phyloP scores from a whole-genome alignment of 2,329 filamentous ascomycete genomes.

The Fusarium floridanum region DNA sequence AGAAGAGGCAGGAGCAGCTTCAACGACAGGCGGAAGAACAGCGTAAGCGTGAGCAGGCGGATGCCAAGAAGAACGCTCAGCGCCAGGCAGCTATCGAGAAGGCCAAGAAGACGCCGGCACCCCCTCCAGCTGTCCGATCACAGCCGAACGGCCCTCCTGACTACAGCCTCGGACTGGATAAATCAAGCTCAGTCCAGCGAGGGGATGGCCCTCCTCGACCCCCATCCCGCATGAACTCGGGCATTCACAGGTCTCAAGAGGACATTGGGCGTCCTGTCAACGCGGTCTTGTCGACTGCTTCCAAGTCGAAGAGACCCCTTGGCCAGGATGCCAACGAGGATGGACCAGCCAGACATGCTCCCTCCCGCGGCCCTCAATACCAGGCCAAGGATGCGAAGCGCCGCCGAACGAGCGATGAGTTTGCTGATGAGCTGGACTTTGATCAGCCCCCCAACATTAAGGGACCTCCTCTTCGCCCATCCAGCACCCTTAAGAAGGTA shows the following conservation, averaged over 20 bases:
- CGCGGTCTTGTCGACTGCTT: conserved; percentile 67
- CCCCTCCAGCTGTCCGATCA: conserved; percentile 69
- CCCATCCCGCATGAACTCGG: conserved; percentile 70
- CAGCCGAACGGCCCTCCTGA: conserved; percentile 67
- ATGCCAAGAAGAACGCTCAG: conserved; percentile 75
- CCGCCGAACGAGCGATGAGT: conserved; percentile 80
- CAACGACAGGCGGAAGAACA: conserved; percentile 72
- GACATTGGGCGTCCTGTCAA: conserved; percentile 73
- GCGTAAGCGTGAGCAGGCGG: conserved; percentile 71
- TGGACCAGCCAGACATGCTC: conserved; percentile 59
- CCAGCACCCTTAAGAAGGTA: conserved; percentile 77
- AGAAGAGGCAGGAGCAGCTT: conserved; percentile 70
- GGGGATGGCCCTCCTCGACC: conserved; percentile 57
- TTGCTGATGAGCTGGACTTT: conserved; percentile 72
- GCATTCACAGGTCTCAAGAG: conserved; percentile 65
- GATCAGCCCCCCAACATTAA: conserved; percentile 74
- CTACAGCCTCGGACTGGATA: conserved; percentile 52
- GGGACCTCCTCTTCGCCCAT: conserved; percentile 87
- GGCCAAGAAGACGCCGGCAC: conserved; percentile 73
- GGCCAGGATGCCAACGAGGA: conserved; percentile 73
- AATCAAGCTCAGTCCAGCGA: conserved; percentile 46
- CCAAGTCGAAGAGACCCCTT: conserved; percentile 81
- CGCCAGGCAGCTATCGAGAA: conserved; percentile 72
- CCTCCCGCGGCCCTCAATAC: conserved; percentile 69
- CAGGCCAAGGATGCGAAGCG: conserved; percentile 82